These are phyloP conservation scores for Lindgomyces ingoldianus DNA, from an alignment of 495 filamentous ascomycete genomes.

Conservation along the genomic window DNA sequence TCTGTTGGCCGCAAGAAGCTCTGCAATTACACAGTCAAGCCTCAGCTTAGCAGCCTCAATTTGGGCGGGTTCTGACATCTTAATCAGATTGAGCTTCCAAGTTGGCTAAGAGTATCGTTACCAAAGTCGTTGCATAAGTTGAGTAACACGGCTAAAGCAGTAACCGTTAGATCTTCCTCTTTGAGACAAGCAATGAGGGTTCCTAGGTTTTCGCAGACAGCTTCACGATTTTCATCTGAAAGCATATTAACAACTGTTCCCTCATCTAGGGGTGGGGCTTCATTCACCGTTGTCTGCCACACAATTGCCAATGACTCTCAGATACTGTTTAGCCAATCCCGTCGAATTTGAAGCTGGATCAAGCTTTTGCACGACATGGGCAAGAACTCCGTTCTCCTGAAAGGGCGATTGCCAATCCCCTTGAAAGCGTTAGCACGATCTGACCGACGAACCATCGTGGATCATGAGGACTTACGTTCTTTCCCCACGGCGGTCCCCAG, in stretches of 20 bases:
- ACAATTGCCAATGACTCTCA: slow-evolving; percentile 36
- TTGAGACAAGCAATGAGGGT: slow-evolving; percentile 16
- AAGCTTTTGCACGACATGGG: slow-evolving; percentile 13
- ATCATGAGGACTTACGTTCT: slow-evolving; percentile 10
- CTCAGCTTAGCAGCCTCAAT: slow-evolving; percentile 21
- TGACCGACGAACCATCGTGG: neutral
- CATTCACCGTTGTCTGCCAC: slow-evolving; percentile 33
- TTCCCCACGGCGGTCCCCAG: slow-evolving; percentile 29
- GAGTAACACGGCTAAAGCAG: slow-evolving; percentile 27
- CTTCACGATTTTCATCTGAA: slow-evolving; percentile 24
- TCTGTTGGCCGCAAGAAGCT: neutral
- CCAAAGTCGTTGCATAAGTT: slow-evolving; percentile 38
- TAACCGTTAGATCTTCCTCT: slow-evolving; percentile 7
- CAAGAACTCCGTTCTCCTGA: slow-evolving; percentile 17
- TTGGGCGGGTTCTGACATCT: slow-evolving; percentile 25
- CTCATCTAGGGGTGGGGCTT: neutral
- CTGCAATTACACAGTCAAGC: slow-evolving; percentile 24
- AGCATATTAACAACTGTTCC: neutral
- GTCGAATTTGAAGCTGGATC: neutral
- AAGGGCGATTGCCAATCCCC: slow-evolving; percentile 24
- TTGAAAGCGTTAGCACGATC: neutral
- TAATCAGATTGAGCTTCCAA: neutral
- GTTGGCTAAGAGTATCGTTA: too few species aligned
- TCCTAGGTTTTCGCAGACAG: neutral
- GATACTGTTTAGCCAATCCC: slow-evolving; percentile 25